Conservation (phyloP, 495 filamentous ascomycete genomes). For the Aspergillus funiculosus region DNA sequence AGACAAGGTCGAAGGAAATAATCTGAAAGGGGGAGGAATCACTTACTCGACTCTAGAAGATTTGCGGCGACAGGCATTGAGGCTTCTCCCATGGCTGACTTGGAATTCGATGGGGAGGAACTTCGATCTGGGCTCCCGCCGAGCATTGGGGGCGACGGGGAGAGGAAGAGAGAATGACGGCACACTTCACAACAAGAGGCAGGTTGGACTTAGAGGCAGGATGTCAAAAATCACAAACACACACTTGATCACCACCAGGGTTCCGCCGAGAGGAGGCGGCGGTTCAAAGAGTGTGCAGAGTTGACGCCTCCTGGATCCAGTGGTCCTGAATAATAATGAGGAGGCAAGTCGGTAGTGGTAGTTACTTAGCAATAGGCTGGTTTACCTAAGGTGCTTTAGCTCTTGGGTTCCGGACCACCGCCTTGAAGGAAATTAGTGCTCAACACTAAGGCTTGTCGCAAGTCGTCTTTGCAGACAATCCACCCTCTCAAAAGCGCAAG, state of each 20-base stretch:
- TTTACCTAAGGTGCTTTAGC: slow-evolving; percentile 19
- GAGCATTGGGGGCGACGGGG: slow-evolving; percentile 32
- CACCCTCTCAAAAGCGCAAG: slow-evolving; percentile 9
- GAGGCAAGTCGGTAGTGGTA: slow-evolving; percentile 13
- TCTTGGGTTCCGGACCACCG: slow-evolving; percentile 25
- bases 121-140: slow-evolving; percentile 35
- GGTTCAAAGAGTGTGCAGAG: slow-evolving; percentile 13
- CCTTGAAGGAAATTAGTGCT: slow-evolving; percentile 25
- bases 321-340: slow-evolving; percentile 14
- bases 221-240: slow-evolving; percentile 10
- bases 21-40: not conserved
- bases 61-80: slow-evolving; percentile 34
- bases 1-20: not conserved
- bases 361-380: slow-evolving; percentile 10
- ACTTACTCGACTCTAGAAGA: slow-evolving; percentile 21
- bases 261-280: slow-evolving; percentile 17
- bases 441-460: slow-evolving; percentile 20
- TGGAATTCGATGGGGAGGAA: slow-evolving; percentile 29
- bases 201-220: slow-evolving; percentile 4
- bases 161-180: not conserved
- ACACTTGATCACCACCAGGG: slow-evolving; percentile 20
- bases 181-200: slow-evolving; percentile 10
- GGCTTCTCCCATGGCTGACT: slow-evolving; percentile 28
- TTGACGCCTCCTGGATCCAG: slow-evolving; percentile 37
- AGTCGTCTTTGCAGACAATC: slow-evolving; percentile 10